These are phyloP conservation scores for Hansenula anomala DNA, from an alignment of 1,139 yeast genomes.

Conservation along the genomic window DNA sequence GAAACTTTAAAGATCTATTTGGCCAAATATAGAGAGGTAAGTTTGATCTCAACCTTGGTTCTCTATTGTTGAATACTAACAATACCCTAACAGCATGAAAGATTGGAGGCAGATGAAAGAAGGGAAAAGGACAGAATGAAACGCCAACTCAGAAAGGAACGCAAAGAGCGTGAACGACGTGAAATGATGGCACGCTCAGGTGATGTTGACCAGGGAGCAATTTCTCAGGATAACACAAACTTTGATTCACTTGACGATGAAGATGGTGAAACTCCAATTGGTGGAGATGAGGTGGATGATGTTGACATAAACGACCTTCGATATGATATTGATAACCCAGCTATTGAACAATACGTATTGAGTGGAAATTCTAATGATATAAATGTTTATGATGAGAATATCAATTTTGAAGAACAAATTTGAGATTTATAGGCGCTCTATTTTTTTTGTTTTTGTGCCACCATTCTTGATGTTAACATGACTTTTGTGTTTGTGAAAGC, in stretches of 20 bases:
- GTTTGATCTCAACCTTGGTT: no score
- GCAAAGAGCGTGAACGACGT: constrained; percentile 8
- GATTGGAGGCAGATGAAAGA: constrained; percentile 18
- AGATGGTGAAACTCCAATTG: not conserved
- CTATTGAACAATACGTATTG: constrained; percentile 7
- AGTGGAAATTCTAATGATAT: constrained; percentile 3
- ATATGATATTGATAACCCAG: constrained; percentile 1
- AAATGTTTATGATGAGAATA: constrained; percentile 2
- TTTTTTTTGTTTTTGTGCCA: no score
- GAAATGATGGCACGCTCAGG: not conserved
- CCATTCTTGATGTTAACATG: no score
- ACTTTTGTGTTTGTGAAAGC: no score
- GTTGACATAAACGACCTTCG: not conserved
- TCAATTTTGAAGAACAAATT: constrained; percentile 1
- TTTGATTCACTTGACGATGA: not conserved
- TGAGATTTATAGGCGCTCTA: no score
- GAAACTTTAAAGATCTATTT: constrained; percentile 64
- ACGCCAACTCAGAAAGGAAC: constrained; percentile 17
- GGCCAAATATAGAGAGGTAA: constrained; percentile 54
- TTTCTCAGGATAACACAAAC: not conserved
- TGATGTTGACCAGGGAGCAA: not conserved
- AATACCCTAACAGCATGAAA: no score
- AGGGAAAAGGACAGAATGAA: constrained; percentile 19
- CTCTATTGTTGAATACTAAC: no score
- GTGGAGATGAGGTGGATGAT: not conserved